A percentile compares a stretch with the other conserved stretches of the same genome.
Conservation (phyloP, 202 grass and related monocot genomes). For the Tripidium arundinaceum region DNA sequence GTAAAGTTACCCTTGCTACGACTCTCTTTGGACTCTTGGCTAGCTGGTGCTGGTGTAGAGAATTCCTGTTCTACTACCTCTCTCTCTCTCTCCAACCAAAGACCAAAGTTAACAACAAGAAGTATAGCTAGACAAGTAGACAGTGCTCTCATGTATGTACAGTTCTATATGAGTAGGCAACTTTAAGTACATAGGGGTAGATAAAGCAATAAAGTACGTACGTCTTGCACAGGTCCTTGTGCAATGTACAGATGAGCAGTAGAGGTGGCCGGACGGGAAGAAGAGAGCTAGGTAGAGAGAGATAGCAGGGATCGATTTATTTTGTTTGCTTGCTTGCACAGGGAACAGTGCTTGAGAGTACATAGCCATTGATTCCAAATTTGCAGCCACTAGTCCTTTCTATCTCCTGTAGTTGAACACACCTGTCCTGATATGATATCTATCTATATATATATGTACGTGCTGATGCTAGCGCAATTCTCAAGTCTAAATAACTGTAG, state of each 20-base stretch:
- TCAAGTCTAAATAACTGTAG: no score
- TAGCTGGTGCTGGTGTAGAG: conserved; percentile 33
- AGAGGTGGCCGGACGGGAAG: no score
- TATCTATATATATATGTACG: no score
- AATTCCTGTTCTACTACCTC: neutral
- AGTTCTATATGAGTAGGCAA: no score
- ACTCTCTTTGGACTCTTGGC: conserved; percentile 31
- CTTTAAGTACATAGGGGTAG: conserved; percentile 31
- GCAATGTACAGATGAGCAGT: neutral
- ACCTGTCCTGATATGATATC: no score
- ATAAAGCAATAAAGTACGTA: conserved; percentile 27
- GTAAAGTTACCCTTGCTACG: conserved; percentile 49
- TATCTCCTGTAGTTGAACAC: no score
- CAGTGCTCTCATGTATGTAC: conserved; percentile 10
- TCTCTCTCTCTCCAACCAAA: neutral
- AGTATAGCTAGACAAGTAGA: neutral
- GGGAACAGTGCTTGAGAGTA: conserved; percentile 13
- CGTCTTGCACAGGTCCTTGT: neutral
- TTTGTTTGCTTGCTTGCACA: neutral
- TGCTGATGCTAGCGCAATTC: neutral
- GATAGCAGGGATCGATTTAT: neutral
- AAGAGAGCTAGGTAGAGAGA: no score
- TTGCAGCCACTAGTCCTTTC: no score
- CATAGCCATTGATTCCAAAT: conserved; percentile 26
- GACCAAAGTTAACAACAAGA: neutral